Base-by-base conservation (phyloP, 108 stramenopile genomes). In the Conticribra weissflogii region DNA sequence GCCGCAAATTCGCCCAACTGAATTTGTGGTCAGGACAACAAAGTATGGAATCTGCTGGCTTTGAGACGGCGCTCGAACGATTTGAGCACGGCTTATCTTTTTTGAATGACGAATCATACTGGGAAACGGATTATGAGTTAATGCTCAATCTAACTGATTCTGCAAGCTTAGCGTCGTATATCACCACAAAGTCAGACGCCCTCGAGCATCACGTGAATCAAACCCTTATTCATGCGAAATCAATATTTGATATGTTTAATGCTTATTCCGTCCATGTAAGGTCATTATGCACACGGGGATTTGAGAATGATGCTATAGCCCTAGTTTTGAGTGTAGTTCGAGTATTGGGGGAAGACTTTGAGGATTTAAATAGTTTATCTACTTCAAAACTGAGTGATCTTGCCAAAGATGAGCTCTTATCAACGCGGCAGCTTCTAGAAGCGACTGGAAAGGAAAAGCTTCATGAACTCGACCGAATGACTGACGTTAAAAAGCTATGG, bases 11-110 rank as follows among this genome's bases (percentile, higher is more conserved):
- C 33, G 57, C 57, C 0, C 12, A 58, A 19, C 3, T 58, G 57
- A 58, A 58, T 58, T 32, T 58, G 12, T 32, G 33, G 33, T 29
- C 57, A 58, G 33, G 57, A 14, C 29, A 31, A 15, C 25, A 32
- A 18, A 33, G 31, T 18, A 58, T 58, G 57, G 57, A 58, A 19
- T 29, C 32, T 19, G 29, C 57, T 0, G 57, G 32, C 32, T 58
- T 58, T 58, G 33, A 3, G 2, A 33, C 57, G 16, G 57, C 57
- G 12, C 32, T 27, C 31, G 21, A 58, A 9, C 33, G 32, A 22
- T 29, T 36, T 58, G 57, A 32, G 31, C 33, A 5, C 33, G 57
- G 57, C 27, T 33, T 18, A 30, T 58, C 57, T 32, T 58, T 5
- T 19, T 32, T 58, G 17, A n/a, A n/a, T n/a, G 21, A 29, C 30